These are phyloP conservation scores for Coix lacrymajobi DNA, from an alignment of 176 grass and related monocot genomes.

Conservation along the genomic window DNA sequence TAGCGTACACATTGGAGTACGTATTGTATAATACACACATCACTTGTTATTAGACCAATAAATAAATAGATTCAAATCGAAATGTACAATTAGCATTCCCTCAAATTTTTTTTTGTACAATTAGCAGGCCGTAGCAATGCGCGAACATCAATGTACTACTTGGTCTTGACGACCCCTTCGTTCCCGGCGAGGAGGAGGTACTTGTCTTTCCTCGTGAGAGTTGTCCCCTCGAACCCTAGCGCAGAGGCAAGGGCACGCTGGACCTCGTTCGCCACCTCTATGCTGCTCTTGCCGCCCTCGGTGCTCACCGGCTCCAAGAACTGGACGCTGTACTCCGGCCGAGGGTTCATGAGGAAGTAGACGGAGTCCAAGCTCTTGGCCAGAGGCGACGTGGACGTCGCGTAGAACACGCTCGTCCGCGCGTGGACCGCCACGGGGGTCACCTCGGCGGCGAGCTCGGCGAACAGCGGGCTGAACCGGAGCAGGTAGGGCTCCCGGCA, in stretches of 20 bases:
- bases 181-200: constrained; percentile 64
- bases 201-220: constrained; percentile 63
- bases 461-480: constrained; percentile 62
- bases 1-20: no score
- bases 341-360: constrained; percentile 57
- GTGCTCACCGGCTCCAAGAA: constrained; percentile 45
- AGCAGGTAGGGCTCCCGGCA: constrained; percentile 69
- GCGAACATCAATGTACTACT: not conserved
- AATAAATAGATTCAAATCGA: no score
- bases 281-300: not conserved
- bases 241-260: constrained; percentile 35
- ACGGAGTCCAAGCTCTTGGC: constrained; percentile 61
- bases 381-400: constrained; percentile 37
- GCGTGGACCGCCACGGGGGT: constrained; percentile 46
- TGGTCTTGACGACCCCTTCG: constrained; percentile 25
- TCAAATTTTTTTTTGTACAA: no score
- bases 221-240: constrained; percentile 54
- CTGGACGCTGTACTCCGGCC: constrained; percentile 32
- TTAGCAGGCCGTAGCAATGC: no score
- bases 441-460: constrained; percentile 46
- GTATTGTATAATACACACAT: no score
- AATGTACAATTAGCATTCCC: no score
- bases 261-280: constrained; percentile 43
- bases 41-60: no score
- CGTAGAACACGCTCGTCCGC: constrained; percentile 51